Percentiles rank a stretch among this genome's conserved stretches.
Evolutionary conservation across 2,329 filamentous ascomycete genomes (phyloP).

Genomic region (Cladobotryum mycophilum): DNA sequence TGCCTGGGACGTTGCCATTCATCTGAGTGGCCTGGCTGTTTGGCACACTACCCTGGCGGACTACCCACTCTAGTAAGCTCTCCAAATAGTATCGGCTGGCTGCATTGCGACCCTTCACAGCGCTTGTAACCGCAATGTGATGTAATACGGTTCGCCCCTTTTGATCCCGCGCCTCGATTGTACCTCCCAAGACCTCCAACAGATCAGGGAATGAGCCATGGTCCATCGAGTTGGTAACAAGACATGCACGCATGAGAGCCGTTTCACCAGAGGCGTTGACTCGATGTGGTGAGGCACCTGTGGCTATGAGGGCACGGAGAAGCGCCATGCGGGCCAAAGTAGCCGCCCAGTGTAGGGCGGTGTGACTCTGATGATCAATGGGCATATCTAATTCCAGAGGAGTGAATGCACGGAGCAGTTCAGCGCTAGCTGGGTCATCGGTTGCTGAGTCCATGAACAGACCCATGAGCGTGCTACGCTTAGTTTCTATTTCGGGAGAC

Average conservation of each 20-base stretch:
- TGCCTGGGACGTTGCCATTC: constrained; percentile 30
- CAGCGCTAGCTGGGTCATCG: constrained; percentile 66
- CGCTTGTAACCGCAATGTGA: constrained; percentile 92
- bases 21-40: constrained; percentile 40
- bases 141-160: constrained; percentile 89
- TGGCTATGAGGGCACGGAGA: constrained; percentile 71
- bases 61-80: constrained; percentile 87
- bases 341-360: constrained; percentile 91
- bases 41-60: constrained; percentile 68
- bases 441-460: constrained; percentile 71
- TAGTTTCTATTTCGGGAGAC: constrained; percentile 65
- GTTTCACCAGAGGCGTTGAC: constrained; percentile 89
- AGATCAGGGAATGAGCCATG: constrained; percentile 85
- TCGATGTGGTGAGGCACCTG: constrained; percentile 80
- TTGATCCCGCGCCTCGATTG: constrained; percentile 84
- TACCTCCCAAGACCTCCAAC: constrained; percentile 79
- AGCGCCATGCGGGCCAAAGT: constrained; percentile 82
- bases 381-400: constrained; percentile 84
- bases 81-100: constrained; percentile 96
- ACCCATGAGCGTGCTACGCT: constrained; percentile 73
- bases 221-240: constrained; percentile 91
- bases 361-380: constrained; percentile 83
- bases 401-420: constrained; percentile 68
- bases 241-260: constrained; percentile 83
- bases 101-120: constrained; percentile 84